phyloP scores from a whole-genome alignment of 768 basidiomycete species.

The Paxillus involutus region DNA sequence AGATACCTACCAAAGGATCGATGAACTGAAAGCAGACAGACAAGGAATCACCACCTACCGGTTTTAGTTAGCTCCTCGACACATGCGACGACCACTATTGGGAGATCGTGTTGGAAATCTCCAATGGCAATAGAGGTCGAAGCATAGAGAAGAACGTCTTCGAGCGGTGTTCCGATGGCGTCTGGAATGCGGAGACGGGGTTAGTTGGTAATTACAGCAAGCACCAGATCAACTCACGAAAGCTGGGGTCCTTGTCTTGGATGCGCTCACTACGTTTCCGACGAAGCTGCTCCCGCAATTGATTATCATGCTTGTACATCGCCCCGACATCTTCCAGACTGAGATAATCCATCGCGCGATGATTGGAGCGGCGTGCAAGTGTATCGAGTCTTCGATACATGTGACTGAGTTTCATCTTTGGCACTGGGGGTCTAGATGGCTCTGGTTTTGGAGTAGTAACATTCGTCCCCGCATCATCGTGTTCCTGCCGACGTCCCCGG shows the following conservation, averaged over 20 bases:
- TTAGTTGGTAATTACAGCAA: neutral
- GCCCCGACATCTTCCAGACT: slow-evolving; percentile 20
- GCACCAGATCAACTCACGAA: slow-evolving; percentile 21
- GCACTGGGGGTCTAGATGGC: slow-evolving; percentile 10
- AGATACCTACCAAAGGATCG: slow-evolving; percentile 34
- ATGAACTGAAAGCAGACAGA: neutral
- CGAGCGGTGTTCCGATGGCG: slow-evolving; percentile 37
- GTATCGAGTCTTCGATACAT: slow-evolving; percentile 28
- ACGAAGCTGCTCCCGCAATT: slow-evolving; percentile 24
- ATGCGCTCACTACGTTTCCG: slow-evolving; percentile 16
- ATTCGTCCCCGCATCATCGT: neutral
- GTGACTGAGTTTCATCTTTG: slow-evolving; percentile 17
- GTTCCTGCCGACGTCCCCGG: neutral
- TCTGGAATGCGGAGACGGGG: slow-evolving; percentile 19
- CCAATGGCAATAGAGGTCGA: slow-evolving; percentile 34
- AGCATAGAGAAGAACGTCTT: slow-evolving; percentile 32
- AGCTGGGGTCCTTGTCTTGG: slow-evolving; percentile 22
- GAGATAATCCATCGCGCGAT: slow-evolving; percentile 29
- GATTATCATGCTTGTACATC: slow-evolving; percentile 16
- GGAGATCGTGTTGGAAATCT: slow-evolving; percentile 38
- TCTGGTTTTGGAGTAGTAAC: neutral
- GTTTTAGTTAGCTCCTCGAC: slow-evolving; percentile 49
- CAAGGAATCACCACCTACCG: slow-evolving; percentile 22
- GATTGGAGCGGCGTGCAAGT: slow-evolving; percentile 18
- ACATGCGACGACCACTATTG: slow-evolving; percentile 39